Evolutionary conservation across 768 basidiomycete genomes (phyloP), one percentile per base, ranked within the genome.

Genomic region (Tulasnella sp.): DNA sequence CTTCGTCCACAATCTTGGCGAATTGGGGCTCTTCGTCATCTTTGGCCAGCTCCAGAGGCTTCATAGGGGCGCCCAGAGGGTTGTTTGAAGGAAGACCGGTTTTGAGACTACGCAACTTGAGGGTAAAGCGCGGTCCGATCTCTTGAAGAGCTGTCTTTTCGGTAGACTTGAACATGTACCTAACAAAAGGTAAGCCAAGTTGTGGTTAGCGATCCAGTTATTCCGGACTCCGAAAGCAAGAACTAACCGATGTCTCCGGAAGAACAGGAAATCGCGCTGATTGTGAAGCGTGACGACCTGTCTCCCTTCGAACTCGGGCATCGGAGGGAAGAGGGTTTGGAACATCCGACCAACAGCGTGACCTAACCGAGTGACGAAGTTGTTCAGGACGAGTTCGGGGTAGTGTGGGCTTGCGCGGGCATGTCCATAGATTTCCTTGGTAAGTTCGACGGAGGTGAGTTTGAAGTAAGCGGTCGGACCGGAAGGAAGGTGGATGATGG

Each of bases 241-340:
- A 32, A 59, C 86, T 68, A 73, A 96, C 89, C 97, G 87, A 83
- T 98, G 97, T 72, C 97, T 84, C 75, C 97, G 84, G 83, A 99
- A 96, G 83, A 99, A 99, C 72, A 99, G 81, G 81, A 98, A 99
- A 82, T 99, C 97, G 63, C 97, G 87, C 79, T 97, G 95, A 78
- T 98, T 98, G 78, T 98, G 97, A 22, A 98, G 83, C 2, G 96
- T 97, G 14, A 98, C 95, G 11, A 98, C 95, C 80, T 99, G 97
- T 36, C 97, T 79, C 39, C 97, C 97, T 81, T 94, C 90, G 78
- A 97, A 98, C 79, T 97, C 92, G 0, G 95, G 94, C 75, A 96
- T 82, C 7, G 92, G 94, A 19, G 97, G 97, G 82, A 98, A 98
- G 26, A 95, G 86, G 0, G 95, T 95, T 77, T 97, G 96, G 81